phyloP scores from a whole-genome alignment of 306 rosid species.

The Trifolium subterraneum region DNA sequence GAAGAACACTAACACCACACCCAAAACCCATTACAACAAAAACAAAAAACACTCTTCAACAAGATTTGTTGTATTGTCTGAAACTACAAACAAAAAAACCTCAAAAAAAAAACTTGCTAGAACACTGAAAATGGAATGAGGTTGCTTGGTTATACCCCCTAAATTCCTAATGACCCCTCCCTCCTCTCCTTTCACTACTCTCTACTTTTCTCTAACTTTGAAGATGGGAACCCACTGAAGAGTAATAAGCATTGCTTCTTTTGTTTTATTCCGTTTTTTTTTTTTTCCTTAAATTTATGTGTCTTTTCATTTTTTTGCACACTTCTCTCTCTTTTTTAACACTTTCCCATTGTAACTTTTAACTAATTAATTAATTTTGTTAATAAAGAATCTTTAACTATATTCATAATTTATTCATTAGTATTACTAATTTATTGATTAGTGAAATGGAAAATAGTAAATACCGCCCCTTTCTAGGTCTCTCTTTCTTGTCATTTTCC shows the following conservation, averaged over 20 bases:
- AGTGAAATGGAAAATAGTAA: not conserved
- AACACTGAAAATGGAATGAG: not conserved
- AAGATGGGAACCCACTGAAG: slow-evolving; percentile 33
- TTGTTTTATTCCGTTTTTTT: slow-evolving; percentile 41
- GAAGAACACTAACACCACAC: slow-evolving; percentile 41
- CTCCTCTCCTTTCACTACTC: not conserved
- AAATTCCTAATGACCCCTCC: not conserved
- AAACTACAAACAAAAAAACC: not conserved
- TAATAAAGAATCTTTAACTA: too few relatives aligned
- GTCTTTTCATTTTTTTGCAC: slow-evolving; percentile 14
- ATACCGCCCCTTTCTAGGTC: slow-evolving; percentile 29
- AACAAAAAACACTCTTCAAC: not conserved
- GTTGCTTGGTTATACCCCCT: not conserved
- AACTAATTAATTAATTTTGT: not conserved
- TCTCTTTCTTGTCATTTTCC: slow-evolving; percentile 59
- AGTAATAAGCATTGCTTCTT: slow-evolving; percentile 32
- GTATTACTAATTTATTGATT: not conserved
- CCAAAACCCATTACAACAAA: slow-evolving; percentile 35
- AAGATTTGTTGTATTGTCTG: not conserved
- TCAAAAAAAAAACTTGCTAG: slow-evolving; percentile 1
- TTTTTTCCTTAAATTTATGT: slow-evolving; percentile 28
- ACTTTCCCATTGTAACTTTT: slow-evolving; percentile 29
- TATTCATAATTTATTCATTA: too few relatives aligned
- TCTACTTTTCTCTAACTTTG: slow-evolving; percentile 24
- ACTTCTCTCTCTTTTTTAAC: slow-evolving; percentile 38